A percentile compares a stretch with the other conserved stretches of the same genome.
These are phyloP conservation scores for Eucalyptus tenuipes DNA, from an alignment of 345 rosid genomes.

Conservation along the genomic window DNA sequence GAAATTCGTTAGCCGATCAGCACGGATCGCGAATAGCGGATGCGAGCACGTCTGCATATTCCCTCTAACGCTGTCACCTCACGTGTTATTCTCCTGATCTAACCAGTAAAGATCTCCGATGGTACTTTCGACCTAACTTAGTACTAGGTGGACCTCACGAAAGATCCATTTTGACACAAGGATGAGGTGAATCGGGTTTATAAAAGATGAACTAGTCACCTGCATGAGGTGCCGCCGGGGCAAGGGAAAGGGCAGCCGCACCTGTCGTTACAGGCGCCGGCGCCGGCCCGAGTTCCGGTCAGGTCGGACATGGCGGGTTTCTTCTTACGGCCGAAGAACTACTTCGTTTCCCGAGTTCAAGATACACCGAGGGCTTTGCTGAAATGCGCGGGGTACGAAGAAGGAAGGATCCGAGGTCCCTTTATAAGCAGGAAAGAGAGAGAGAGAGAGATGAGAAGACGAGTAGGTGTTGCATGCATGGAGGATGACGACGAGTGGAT, in stretches of 20 bases:
- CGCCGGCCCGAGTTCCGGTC: not conserved
- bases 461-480: not conserved
- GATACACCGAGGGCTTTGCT: not conserved
- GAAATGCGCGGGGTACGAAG: not conserved
- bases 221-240: slow-evolving; percentile 32
- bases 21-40: not conserved
- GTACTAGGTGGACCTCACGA: not conserved
- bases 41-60: not conserved
- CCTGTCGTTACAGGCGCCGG: slow-evolving; percentile 3
- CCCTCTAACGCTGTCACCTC: not conserved
- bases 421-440: not conserved
- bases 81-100: not conserved
- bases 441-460: not conserved
- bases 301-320: slow-evolving; percentile 5
- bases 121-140: not conserved
- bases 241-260: slow-evolving; percentile 29
- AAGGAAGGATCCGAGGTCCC: not conserved
- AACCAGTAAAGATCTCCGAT: not conserved
- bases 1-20: no score
- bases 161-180: not conserved
- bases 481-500: not conserved
- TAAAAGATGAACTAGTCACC: not conserved
- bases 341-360: not conserved
- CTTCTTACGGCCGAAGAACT: not conserved
- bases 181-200: not conserved